Conservation (phyloP, 306 rosid genomes). For the Vigna angularis region DNA sequence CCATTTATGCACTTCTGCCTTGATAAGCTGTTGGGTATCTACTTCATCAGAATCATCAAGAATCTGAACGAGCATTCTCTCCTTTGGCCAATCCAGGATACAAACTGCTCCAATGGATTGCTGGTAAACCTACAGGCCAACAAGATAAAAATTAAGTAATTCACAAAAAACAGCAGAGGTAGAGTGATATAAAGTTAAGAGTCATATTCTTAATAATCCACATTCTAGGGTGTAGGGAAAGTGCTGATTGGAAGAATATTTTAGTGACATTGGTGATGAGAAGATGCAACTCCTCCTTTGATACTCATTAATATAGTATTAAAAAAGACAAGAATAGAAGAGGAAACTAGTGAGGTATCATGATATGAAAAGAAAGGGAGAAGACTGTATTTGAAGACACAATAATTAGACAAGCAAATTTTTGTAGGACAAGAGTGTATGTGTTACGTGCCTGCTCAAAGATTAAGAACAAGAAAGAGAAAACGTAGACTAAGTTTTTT, state of each 20-base stretch:
- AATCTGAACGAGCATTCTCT: constrained; percentile 93
- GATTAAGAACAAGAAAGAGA: too few relatives aligned
- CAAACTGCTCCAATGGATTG: constrained; percentile 97
- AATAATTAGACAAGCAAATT: constrained; percentile 24
- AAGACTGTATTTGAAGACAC: constrained; percentile 68
- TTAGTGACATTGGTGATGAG: constrained; percentile 50
- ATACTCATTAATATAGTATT: constrained; percentile 47
- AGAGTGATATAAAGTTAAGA: constrained; percentile 5
- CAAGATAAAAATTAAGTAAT: constrained; percentile 29
- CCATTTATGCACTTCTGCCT: constrained; percentile 98
- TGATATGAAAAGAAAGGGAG: constrained; percentile 62
- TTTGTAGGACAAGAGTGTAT: not conserved
- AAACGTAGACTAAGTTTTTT: too few relatives aligned
- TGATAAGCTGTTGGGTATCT: constrained; percentile 84
- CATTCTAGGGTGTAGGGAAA: not conserved
- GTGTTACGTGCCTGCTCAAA: too few relatives aligned
- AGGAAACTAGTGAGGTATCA: constrained; percentile 56
- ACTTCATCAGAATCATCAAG: constrained; percentile 95
- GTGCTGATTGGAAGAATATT: constrained; percentile 37
- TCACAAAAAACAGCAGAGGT: constrained; percentile 7
- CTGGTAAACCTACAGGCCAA: constrained; percentile 81
- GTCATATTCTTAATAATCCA: not conserved
- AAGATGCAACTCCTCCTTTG: constrained; percentile 44
- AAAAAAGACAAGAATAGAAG: constrained; percentile 68
- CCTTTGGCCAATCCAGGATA: constrained; percentile 94